A percentile compares a stretch with the other conserved stretches of the same genome.
Evolutionary conservation across 73 alveolate species (phyloP).

Genomic region (Paramecium primaurelia): DNA sequence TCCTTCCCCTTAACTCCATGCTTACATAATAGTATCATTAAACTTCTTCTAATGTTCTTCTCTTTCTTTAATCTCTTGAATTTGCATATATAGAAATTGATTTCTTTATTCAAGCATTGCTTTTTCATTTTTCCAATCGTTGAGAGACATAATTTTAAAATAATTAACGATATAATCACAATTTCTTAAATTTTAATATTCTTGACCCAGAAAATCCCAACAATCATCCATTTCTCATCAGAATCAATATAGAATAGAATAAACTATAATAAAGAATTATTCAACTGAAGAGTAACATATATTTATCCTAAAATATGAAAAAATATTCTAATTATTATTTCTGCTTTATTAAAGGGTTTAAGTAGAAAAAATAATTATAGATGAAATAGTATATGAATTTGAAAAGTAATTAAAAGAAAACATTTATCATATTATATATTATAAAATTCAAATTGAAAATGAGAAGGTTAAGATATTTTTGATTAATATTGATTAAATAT

Average conservation of each 20-base stretch:
- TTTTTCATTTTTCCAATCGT: slow-evolving; percentile 41
- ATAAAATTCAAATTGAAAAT: too few relatives aligned
- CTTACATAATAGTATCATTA: not conserved
- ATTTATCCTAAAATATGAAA: too few relatives aligned
- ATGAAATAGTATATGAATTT: not conserved
- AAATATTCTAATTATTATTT: too few relatives aligned
- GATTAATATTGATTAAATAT: too few relatives aligned
- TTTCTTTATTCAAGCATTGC: slow-evolving; percentile 38
- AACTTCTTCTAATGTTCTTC: slow-evolving; percentile 38
- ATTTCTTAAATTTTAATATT: not conserved
- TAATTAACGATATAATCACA: slow-evolving; percentile 12
- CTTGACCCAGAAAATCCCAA: not conserved
- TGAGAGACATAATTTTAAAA: slow-evolving; percentile 19
- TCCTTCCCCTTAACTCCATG: not conserved
- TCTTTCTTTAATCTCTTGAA: slow-evolving; percentile 10
- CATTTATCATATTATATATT: too few relatives aligned
- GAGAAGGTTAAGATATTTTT: too few relatives aligned
- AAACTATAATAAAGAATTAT: not conserved
- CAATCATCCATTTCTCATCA: not conserved
- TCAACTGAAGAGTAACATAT: not conserved
- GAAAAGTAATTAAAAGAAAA: not conserved
- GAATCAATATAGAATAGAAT: not conserved
- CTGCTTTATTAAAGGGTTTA: too few relatives aligned
- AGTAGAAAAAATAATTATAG: too few relatives aligned
- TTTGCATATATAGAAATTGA: not conserved